Evolutionary conservation across 306 rosid genomes (phyloP), one percentile per base, ranked within the genome.

Genomic region (Glycine soja): DNA sequence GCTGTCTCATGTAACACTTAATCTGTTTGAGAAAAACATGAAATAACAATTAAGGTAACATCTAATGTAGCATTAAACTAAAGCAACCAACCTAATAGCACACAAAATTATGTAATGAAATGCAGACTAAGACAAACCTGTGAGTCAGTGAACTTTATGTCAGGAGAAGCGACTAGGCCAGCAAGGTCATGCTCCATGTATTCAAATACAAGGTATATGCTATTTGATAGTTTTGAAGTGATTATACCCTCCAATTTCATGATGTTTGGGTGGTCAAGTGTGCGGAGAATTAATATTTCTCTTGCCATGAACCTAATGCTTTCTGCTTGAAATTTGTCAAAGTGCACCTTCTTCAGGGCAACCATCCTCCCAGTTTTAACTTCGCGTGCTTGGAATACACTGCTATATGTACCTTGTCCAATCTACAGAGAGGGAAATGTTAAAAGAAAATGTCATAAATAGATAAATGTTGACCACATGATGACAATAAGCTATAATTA

Each of bases 101-200:
- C 52, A 7, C 15, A 24, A 24, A n/a, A 57, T 18, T n/a, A 14
- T 42, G 66, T 8, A 42, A 75, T 42, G 46, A 52, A 72, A 77
- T 63, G 68, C 15, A 52, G 15, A n/a, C 3, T 5, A 32, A 47
- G 43, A 75, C 85, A n/a, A 83, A 95, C 98, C 98, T 96, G 99
- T 50, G 91, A 59, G 0, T 92, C 97, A 15, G 75, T 88, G 87
- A 96, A 96, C 72, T 87, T 88, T 84, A 93, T 73, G 56, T 92
- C 92, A 1, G 96, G 89, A 77, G 85, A 81, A 74, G 98, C 88
- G 53, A 90, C 86, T 56, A 96, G 87, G 78, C 98, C 99, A 10
- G 99, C 93, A 71, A 96, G 98, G 78, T 96, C 99, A 58, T 96
- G 99, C 70, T 96, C 99, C 99, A 96, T 96, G 92, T 96, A 96